Evolutionary conservation across 192 early-diverging fungal species (phyloP).

Genomic region (Ambispora gerdemannii): DNA sequence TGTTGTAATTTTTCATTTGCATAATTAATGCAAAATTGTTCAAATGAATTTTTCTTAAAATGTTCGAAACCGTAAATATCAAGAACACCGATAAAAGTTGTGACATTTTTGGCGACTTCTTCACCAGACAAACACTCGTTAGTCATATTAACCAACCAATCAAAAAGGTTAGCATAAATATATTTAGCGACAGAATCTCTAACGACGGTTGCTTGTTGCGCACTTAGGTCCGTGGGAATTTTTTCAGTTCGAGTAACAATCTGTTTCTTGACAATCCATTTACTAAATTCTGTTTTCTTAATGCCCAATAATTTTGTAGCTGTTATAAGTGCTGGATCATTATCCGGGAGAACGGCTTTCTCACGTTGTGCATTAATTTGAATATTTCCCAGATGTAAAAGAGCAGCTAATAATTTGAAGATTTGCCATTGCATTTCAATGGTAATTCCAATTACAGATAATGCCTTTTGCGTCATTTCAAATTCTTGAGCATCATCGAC

Average conservation of each 20-base stretch:
- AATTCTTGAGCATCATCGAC: slow-evolving; percentile 95
- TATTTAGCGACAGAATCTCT: slow-evolving; percentile 96
- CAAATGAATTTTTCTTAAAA: slow-evolving; percentile 99
- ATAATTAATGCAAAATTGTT: slow-evolving; percentile 99
- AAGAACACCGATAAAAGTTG: slow-evolving; percentile 91
- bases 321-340: slow-evolving; percentile 67
- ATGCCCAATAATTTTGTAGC: slow-evolving; percentile 78
- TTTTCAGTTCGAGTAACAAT: slow-evolving; percentile 89
- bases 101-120: slow-evolving; percentile 40
- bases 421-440: slow-evolving; percentile 83
- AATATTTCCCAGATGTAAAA: slow-evolving; percentile 96
- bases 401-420: slow-evolving; percentile 84
- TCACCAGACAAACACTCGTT: slow-evolving; percentile 77
- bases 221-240: slow-evolving; percentile 77
- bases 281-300: slow-evolving; percentile 75
- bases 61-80: slow-evolving; percentile 99
- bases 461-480: slow-evolving; percentile 76
- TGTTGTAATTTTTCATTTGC: slow-evolving; percentile 99
- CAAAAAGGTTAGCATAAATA: slow-evolving; percentile 93
- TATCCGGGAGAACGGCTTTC: slow-evolving; percentile 68
- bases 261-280: slow-evolving; percentile 94
- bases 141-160: slow-evolving; percentile 91
- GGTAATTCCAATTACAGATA: slow-evolving; percentile 83
- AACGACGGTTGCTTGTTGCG: slow-evolving; percentile 69
- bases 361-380: slow-evolving; percentile 69